Percentiles rank a stretch among this genome's conserved stretches.
Conservation (phyloP, 257 asterid genomes). For the Haberlea rhodopensis region DNA sequence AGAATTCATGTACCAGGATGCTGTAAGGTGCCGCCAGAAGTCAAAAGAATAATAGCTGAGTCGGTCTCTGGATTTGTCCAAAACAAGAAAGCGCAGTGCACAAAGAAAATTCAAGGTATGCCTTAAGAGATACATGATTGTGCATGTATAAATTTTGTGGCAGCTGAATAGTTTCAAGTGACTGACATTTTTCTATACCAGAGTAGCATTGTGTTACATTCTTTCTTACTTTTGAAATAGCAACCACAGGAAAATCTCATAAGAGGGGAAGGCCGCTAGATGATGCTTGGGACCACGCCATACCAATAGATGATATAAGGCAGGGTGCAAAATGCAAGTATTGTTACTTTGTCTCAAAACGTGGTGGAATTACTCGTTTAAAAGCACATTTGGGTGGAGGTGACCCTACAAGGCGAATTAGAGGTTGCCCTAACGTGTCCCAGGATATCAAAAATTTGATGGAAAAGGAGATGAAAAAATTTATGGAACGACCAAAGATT, state of each 20-base stretch:
- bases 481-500: constrained; percentile 37
- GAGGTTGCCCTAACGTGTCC: constrained; percentile 51
- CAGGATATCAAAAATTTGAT: constrained; percentile 37
- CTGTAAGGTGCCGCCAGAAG: constrained; percentile 38
- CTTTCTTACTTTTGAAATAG: constrained; percentile 2
- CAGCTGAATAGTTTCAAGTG: neutral
- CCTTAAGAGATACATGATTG: neutral
- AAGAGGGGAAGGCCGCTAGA: constrained; percentile 55
- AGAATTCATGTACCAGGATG: constrained; percentile 45
- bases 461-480: constrained; percentile 48
- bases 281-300: constrained; percentile 52
- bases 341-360: constrained; percentile 42
- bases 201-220: no score
- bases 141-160: constrained; percentile 7
- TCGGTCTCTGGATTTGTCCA: constrained; percentile 42
- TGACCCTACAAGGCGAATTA: constrained; percentile 36
- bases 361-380: constrained; percentile 56
- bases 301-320: constrained; percentile 45
- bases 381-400: constrained; percentile 63
- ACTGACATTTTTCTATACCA: neutral
- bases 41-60: constrained; percentile 45
- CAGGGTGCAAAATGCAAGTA: constrained; percentile 49
- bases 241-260: constrained; percentile 30
- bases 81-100: constrained; percentile 41
- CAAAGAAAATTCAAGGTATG: constrained; percentile 44